Percentiles rank a stretch among this genome's conserved stretches.
phyloP scores from a whole-genome alignment of 2,329 filamentous ascomycete genomes.

The Cytospora piceae region DNA sequence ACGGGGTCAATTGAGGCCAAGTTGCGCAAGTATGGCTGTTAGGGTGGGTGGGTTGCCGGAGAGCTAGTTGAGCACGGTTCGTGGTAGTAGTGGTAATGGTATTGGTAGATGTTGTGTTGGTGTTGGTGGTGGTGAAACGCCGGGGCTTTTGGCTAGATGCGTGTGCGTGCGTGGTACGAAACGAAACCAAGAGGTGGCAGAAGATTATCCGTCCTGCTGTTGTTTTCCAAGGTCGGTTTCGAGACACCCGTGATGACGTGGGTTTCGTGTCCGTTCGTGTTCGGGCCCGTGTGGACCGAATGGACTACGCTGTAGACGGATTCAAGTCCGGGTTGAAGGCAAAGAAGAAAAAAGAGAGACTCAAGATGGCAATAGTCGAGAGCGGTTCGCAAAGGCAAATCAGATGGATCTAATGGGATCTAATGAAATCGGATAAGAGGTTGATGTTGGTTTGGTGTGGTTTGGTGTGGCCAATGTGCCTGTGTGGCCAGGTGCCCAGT shows the following conservation, averaged over 20 bases:
- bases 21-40: conserved; percentile 22
- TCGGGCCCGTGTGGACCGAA: not conserved
- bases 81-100: not conserved
- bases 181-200: not conserved
- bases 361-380: not conserved
- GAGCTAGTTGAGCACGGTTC: conserved; percentile 1
- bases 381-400: not conserved
- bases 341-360: not conserved
- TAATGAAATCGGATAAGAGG: not conserved
- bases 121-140: conserved; percentile 13
- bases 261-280: conserved; percentile 6
- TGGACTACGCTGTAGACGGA: not conserved
- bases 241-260: not conserved
- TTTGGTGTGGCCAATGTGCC: not conserved
- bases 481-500: not conserved
- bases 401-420: not conserved
- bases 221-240: conserved; percentile 1
- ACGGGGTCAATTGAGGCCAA: conserved; percentile 22
- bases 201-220: not conserved
- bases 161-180: conserved; percentile 2
- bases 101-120: not conserved
- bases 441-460: not conserved
- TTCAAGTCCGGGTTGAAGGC: not conserved
- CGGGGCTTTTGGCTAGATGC: conserved; percentile 12
- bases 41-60: conserved; percentile 12